Conservation (phyloP, 2,329 filamentous ascomycete species). For the Madurella mycetomatis region DNA sequence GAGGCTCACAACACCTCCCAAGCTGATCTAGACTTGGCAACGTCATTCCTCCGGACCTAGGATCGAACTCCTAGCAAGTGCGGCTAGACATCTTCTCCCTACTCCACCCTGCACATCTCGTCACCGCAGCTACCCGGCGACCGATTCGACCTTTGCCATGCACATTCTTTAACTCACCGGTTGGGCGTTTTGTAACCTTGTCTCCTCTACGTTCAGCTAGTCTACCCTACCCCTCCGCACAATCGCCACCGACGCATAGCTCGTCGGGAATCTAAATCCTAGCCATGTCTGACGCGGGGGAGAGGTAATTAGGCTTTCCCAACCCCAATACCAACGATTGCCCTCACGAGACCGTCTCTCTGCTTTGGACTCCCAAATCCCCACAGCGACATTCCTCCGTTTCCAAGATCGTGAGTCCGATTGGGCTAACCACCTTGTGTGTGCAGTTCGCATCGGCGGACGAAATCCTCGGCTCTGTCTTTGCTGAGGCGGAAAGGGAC, state of each 20-base stretch:
- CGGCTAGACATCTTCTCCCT: slow-evolving; percentile 11
- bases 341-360: neutral
- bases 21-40: slow-evolving; percentile 8
- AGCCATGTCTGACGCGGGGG: slow-evolving; percentile 25
- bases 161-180: neutral
- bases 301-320: slow-evolving; percentile 19
- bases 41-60: slow-evolving; percentile 11
- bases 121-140: too few relatives aligned
- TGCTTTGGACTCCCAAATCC: too few relatives aligned
- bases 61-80: neutral
- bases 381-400: neutral
- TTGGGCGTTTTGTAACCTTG: too few relatives aligned
- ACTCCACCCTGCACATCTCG: neutral
- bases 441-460: slow-evolving; percentile 43
- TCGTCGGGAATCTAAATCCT: neutral
- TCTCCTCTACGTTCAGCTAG: neutral
- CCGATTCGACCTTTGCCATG: neutral
- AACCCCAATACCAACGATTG: neutral
- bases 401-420: neutral
- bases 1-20: neutral
- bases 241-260: neutral
- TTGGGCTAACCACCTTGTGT: neutral
- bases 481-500: slow-evolving; percentile 50
- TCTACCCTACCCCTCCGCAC: neutral
- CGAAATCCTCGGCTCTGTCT: slow-evolving; percentile 51